phyloP scores from a whole-genome alignment of 2,329 filamentous ascomycete species.

The Exutisphaerella laricina region DNA sequence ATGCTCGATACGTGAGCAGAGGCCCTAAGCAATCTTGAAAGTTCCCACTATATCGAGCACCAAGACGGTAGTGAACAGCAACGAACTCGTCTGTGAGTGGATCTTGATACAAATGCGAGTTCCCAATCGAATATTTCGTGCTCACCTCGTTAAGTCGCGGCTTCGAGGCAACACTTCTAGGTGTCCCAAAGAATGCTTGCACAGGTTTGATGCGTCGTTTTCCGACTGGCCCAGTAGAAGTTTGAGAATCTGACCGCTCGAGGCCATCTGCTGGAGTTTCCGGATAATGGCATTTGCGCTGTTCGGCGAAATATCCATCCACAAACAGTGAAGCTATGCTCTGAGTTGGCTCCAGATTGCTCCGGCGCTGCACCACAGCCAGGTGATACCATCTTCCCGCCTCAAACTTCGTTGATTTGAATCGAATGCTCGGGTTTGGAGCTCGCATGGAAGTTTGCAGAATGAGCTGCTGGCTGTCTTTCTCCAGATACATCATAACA shows the following conservation, averaged over 20 bases:
- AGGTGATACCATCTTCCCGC: constrained; percentile 88
- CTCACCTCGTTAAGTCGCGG: constrained; percentile 66
- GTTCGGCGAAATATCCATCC: constrained; percentile 89
- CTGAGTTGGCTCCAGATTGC: constrained; percentile 23
- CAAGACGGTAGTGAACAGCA: constrained; percentile 83
- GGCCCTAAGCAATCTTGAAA: constrained; percentile 94
- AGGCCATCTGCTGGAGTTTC: constrained; percentile 56
- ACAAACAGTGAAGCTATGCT: constrained; percentile 72
- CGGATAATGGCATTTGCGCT: constrained; percentile 84
- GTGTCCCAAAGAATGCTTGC: constrained; percentile 90
- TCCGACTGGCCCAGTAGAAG: constrained; percentile 22
- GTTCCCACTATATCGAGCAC: constrained; percentile 87
- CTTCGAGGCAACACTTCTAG: constrained; percentile 73
- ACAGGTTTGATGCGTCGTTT: constrained; percentile 53
- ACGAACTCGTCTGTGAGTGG: constrained; percentile 85
- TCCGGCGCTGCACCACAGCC: constrained; percentile 68
- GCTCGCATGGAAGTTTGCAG: constrained; percentile 91
- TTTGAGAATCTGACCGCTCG: constrained; percentile 9
- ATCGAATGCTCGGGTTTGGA: constrained; percentile 80
- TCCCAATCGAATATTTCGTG: constrained; percentile 84
- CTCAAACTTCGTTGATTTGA: constrained; percentile 75
- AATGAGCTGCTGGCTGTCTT: constrained; percentile 89
- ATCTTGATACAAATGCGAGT: constrained; percentile 83
- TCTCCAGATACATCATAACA: constrained; percentile 86
- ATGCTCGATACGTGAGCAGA: constrained; percentile 93